Evolutionary conservation across 345 rosid genomes (phyloP).

Genomic region (Mangifera indica): DNA sequence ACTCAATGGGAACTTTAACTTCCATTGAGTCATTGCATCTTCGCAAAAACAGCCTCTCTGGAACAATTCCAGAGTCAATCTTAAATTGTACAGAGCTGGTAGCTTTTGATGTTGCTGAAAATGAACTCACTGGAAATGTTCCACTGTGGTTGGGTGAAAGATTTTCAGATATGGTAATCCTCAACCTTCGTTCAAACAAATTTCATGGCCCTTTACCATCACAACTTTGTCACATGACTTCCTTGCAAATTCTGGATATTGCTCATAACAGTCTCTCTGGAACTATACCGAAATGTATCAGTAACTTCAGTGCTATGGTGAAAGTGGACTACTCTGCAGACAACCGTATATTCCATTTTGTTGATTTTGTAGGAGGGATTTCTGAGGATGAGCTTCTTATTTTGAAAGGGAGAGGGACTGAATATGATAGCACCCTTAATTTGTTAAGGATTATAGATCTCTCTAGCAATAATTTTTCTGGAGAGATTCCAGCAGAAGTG

Average conservation of each 20-base stretch:
- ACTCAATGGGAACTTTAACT: conserved; percentile 5
- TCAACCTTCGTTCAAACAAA: conserved; percentile 10
- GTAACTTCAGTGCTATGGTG: not conserved
- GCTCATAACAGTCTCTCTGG: conserved; percentile 13
- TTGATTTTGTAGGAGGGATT: not conserved
- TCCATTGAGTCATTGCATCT: not conserved
- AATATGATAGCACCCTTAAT: not conserved
- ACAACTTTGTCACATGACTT: not conserved
- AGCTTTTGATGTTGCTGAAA: not conserved
- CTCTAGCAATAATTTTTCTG: not conserved
- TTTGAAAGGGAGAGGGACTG: not conserved
- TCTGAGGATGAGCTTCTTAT: not conserved
- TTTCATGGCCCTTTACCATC: not conserved
- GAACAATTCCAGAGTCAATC: not conserved
- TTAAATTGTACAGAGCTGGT: not conserved
- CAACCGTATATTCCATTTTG: too few relatives aligned
- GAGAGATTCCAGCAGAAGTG: conserved; percentile 3
- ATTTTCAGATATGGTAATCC: not conserved
- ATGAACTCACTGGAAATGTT: conserved; percentile 5
- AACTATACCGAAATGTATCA: conserved; percentile 10
- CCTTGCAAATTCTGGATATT: conserved; percentile 9
- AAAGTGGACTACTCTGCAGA: not conserved
- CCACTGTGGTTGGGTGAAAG: conserved; percentile 6
- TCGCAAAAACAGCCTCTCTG: not conserved
- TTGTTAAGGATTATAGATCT: conserved; percentile 7